phyloP scores from a whole-genome alignment of 179 eudicot species.

The Patellifolia procumbens region DNA sequence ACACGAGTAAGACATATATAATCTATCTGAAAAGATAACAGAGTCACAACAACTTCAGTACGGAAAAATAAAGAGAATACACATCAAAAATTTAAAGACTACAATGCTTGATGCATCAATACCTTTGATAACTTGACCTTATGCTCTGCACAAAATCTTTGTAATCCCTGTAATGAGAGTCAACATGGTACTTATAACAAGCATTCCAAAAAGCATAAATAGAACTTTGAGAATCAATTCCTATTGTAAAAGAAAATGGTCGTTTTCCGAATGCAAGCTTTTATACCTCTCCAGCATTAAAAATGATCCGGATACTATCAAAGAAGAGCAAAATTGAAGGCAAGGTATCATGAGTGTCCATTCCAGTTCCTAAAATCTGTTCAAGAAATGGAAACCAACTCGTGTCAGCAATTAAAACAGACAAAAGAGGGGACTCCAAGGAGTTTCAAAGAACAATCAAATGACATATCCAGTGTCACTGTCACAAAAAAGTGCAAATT shows the following conservation, averaged over 20 bases:
- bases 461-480: not conserved
- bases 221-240: not conserved
- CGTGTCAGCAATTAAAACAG: not conserved
- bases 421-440: not conserved
- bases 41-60: not conserved
- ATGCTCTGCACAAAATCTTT: slow-evolving; percentile 28
- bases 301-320: slow-evolving; percentile 19
- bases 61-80: not conserved
- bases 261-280: not conserved
- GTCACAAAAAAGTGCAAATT: not conserved
- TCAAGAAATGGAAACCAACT: not conserved
- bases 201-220: not conserved
- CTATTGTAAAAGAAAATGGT: not conserved
- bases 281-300: slow-evolving; percentile 24
- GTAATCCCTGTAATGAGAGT: slow-evolving; percentile 19
- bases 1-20: slow-evolving; percentile 27
- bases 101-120: not conserved
- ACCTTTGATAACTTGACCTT: slow-evolving; percentile 24
- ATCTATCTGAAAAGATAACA: slow-evolving; percentile 21
- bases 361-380: slow-evolving; percentile 24
- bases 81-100: not conserved
- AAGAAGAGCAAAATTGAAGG: slow-evolving; percentile 22
- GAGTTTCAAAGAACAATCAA: not conserved
- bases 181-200: not conserved
- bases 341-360: slow-evolving; percentile 23